Conservation (phyloP, 805 yeast genomes). For the Monosporozyma solicola region DNA sequence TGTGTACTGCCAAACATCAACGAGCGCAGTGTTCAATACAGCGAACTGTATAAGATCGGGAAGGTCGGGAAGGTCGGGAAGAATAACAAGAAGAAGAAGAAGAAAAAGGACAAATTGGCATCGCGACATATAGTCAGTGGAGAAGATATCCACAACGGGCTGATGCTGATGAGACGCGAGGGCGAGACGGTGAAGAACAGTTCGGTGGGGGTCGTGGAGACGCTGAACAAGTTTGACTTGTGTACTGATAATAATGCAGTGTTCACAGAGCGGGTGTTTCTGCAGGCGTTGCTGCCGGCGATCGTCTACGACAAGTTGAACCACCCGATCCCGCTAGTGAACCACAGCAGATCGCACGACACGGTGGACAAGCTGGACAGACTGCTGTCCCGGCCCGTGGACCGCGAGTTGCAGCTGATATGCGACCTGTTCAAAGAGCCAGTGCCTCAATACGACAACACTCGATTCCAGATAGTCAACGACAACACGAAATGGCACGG, state of each 20-base stretch:
- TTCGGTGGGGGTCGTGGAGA: conserved; percentile 8
- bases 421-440: background rate
- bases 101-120: no score
- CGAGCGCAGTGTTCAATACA: conserved; percentile 6
- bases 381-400: background rate
- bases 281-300: conserved; percentile 8
- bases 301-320: background rate
- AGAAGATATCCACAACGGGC: conserved; percentile 10
- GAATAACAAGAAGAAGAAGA: no score
- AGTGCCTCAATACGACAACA: background rate
- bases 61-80: no score
- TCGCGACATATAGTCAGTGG: conserved; percentile 11
- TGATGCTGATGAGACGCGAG: conserved; percentile 5
- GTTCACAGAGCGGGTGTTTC: background rate
- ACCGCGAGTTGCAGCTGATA: background rate
- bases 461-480: background rate
- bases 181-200: background rate
- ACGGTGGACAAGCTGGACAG: background rate
- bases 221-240: conserved; percentile 19
- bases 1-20: conserved; percentile 16
- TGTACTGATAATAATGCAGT: conserved; percentile 1
- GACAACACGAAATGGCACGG: background rate
- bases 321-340: background rate
- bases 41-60: background rate
- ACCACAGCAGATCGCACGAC: background rate